Conservation (phyloP, 176 grass and related monocot species). For the Cenchrus purpureus region DNA sequence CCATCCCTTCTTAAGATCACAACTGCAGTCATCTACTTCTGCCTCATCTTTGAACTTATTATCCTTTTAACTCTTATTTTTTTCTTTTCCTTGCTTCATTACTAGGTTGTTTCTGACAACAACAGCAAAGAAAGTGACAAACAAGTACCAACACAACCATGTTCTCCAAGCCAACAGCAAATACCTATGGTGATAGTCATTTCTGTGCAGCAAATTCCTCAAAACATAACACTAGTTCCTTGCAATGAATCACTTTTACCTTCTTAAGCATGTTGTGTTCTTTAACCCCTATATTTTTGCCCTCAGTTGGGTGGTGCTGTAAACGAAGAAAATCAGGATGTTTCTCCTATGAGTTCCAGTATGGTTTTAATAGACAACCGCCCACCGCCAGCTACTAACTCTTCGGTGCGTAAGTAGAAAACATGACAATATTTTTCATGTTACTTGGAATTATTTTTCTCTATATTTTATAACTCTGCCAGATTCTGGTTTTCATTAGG, state of each 20-base stretch:
- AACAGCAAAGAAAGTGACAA: background rate
- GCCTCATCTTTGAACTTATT: background rate
- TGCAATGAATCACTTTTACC: background rate
- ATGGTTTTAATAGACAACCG: background rate
- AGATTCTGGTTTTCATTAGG: background rate
- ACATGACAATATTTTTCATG: background rate
- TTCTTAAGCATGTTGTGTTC: background rate
- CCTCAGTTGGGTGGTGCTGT: background rate
- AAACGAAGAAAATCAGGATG: background rate
- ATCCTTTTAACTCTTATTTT: background rate
- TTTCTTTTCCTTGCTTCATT: background rate
- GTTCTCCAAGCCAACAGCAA: background rate
- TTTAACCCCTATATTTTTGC: background rate
- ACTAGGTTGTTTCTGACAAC: constrained; percentile 10
- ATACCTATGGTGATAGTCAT: background rate
- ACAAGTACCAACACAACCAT: background rate
- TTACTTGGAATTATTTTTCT: background rate
- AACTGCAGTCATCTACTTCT: background rate
- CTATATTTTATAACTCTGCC: background rate
- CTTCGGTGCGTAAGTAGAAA: background rate
- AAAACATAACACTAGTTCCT: background rate
- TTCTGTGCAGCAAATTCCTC: background rate
- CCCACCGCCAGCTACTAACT: background rate
- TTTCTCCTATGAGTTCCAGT: constrained; percentile 1
- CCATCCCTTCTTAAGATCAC: background rate